Evolutionary conservation across 148 eudicot genomes (phyloP).

Genomic region (Fagopyrum homotropicum): DNA sequence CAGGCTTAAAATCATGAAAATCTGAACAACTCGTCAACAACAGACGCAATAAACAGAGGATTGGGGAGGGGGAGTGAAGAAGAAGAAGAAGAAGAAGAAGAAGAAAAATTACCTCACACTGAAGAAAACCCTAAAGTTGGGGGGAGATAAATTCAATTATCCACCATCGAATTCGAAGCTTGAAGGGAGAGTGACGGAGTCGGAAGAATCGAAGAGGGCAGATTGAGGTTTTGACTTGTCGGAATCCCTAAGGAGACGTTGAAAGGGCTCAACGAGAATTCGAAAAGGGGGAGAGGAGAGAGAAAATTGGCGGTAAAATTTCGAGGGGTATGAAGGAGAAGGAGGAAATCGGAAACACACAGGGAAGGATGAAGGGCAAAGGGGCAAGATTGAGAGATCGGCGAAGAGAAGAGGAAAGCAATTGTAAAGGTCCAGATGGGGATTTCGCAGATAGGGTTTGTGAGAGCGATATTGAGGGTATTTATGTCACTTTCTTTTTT

Average conservation of each 20-base stretch:
- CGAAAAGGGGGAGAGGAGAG: constrained; percentile 28
- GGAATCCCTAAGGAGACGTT: background rate
- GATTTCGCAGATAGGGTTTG: constrained; percentile 39
- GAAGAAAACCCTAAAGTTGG: background rate
- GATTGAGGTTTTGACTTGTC: background rate
- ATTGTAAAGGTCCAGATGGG: constrained; percentile 37
- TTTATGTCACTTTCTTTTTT: constrained; percentile 20
- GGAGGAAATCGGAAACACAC: constrained; percentile 20
- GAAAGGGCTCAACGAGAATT: constrained; percentile 22
- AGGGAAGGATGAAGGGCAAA: constrained; percentile 17
- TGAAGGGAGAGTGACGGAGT: background rate
- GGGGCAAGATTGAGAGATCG: constrained; percentile 22
- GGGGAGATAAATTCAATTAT: background rate
- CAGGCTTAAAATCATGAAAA: background rate
- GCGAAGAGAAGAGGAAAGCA: constrained; percentile 18
- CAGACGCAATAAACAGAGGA: background rate
- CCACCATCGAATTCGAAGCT: background rate
- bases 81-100: background rate
- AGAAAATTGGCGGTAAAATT: constrained; percentile 45
- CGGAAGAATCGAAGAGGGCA: background rate
- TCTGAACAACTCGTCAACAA: background rate
- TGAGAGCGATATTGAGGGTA: constrained; percentile 23
- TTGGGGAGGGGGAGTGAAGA: background rate
- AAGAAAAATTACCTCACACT: constrained; percentile 6
- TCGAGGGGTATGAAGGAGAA: constrained; percentile 6